A percentile compares a stretch with the other conserved stretches of the same genome.
phyloP scores from a whole-genome alignment of 2,329 filamentous ascomycete species.

The Helotiales sp. region DNA sequence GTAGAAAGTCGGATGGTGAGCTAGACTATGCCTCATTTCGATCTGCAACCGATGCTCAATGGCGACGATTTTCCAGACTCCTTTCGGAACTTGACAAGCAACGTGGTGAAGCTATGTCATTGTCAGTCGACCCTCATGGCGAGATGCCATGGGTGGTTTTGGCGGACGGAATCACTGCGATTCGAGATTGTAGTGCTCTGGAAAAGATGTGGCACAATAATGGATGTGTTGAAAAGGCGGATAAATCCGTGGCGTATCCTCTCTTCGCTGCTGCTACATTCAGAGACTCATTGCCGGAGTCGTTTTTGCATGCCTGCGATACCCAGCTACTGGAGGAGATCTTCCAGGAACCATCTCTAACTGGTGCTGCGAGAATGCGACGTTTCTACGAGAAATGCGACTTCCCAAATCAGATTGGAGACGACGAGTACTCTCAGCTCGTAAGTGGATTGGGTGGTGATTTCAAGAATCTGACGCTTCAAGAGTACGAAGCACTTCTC shows the following conservation, averaged over 20 bases:
- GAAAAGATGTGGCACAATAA: constrained; percentile 77
- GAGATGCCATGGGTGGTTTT: constrained; percentile 84
- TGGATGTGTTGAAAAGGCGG: constrained; percentile 53
- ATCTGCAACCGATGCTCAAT: constrained; percentile 77
- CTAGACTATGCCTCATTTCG: constrained; percentile 80
- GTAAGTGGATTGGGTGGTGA: constrained; percentile 69
- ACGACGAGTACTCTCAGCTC: constrained; percentile 79
- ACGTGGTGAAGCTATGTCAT: constrained; percentile 78
- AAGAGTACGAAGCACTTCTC: constrained; percentile 59
- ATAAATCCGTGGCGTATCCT: constrained; percentile 62
- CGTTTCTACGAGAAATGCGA: constrained; percentile 78
- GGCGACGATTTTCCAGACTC: constrained; percentile 87
- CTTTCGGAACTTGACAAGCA: constrained; percentile 85
- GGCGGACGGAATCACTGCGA: constrained; percentile 78
- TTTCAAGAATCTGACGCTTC: constrained; percentile 61
- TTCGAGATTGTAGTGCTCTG: constrained; percentile 78
- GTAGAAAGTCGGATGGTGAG: constrained; percentile 63
- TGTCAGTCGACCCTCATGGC: constrained; percentile 73
- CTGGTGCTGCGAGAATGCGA: constrained; percentile 75
- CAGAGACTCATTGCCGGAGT: constrained; percentile 70
- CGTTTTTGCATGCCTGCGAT: constrained; percentile 70
- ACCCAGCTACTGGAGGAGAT: constrained; percentile 73
- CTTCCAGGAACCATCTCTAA: constrained; percentile 72
- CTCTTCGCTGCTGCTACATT: constrained; percentile 74
- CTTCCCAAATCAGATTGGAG: constrained; percentile 78